These are phyloP conservation scores for Neonectria hederae DNA, from an alignment of 2,329 filamentous ascomycete species.

Conservation along the genomic window DNA sequence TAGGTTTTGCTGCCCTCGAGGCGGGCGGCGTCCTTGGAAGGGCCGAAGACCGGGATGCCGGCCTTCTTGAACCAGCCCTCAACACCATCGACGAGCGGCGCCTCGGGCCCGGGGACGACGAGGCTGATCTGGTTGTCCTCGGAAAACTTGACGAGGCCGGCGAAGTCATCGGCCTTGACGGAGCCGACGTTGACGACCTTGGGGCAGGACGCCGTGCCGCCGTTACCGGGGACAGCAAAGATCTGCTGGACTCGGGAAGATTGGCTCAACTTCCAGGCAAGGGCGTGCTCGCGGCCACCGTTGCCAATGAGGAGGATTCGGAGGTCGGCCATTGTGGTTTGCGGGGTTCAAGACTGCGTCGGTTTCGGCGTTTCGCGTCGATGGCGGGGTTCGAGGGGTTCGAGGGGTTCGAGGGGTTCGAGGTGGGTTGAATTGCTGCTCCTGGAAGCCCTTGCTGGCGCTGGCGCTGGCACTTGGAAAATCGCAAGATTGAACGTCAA, in stretches of 20 bases:
- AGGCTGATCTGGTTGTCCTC: constrained; percentile 79
- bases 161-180: constrained; percentile 80
- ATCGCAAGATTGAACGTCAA: neutral
- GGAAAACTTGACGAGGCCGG: constrained; percentile 78
- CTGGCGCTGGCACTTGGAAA: constrained; percentile 4
- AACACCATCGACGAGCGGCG: constrained; percentile 91
- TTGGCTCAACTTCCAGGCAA: constrained; percentile 93
- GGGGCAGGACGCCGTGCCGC: constrained; percentile 77
- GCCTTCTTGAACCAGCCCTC: constrained; percentile 80
- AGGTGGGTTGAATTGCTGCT: constrained; percentile 16
- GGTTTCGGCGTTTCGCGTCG: constrained; percentile 1
- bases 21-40: constrained; percentile 81
- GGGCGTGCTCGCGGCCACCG: constrained; percentile 91
- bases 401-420: constrained; percentile 9
- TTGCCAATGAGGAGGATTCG: constrained; percentile 89
- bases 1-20: constrained; percentile 98
- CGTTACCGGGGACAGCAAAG: constrained; percentile 79
- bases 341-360: constrained; percentile 6
- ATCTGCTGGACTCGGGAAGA: constrained; percentile 83
- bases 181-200: constrained; percentile 78
- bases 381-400: constrained; percentile 18
- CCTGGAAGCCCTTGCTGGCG: neutral
- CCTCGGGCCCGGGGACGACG: constrained; percentile 90
- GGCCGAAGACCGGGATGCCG: constrained; percentile 86
- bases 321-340: constrained; percentile 52